Base-by-base conservation (phyloP, 345 rosid genomes). In the Isatis tinctoria region DNA sequence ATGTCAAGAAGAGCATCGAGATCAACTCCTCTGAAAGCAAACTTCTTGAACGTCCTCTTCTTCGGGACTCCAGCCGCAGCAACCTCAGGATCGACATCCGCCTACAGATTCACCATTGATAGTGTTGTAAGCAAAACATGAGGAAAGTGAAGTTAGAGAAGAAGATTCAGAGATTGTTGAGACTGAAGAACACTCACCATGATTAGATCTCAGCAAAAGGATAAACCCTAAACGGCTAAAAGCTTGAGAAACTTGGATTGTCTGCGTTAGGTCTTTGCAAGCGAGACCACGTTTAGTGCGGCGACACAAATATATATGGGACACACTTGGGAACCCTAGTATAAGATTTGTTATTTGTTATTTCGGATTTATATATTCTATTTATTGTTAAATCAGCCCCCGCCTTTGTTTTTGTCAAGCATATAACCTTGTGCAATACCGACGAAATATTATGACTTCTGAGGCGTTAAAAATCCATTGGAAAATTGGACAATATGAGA, bases 21-120 rank as follows among this genome's bases (percentile, higher is more conserved):
- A 86, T 90, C 97, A 0, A 90, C 97, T 28, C 97, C 96, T 77
- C 82, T 84, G 85, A 85, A 90, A 36, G 91, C 84, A 64, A 90
- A 90, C 90, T 87, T 90, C 87, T 88, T 88, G 75, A 90, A 90
- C 71, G 97, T 90, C 65, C 97, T 87, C 90, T 88, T 87, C 88
- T 88, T 90, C 0, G 92, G 94, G 59, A 59, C 80, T 61, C 75
- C 91, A 6, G 85, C 59, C 2, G 48, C 84, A 32, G 87, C 85
- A 44, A 83, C 85, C 44, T 81, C 84, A 59, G 79, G 66, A 41
- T 81, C 86, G 36, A 79, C 83, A 60, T 83, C 85, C 78, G 88
- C 88, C 90, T 84, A 63, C 68, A 62, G 5, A 57, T 45, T 45
- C 16, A 8, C 2, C 22, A 48, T 17, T 32, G 2, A 47, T 14